phyloP scores from a whole-genome alignment of 2,329 filamentous ascomycete genomes.

The Penicillium sp. region DNA sequence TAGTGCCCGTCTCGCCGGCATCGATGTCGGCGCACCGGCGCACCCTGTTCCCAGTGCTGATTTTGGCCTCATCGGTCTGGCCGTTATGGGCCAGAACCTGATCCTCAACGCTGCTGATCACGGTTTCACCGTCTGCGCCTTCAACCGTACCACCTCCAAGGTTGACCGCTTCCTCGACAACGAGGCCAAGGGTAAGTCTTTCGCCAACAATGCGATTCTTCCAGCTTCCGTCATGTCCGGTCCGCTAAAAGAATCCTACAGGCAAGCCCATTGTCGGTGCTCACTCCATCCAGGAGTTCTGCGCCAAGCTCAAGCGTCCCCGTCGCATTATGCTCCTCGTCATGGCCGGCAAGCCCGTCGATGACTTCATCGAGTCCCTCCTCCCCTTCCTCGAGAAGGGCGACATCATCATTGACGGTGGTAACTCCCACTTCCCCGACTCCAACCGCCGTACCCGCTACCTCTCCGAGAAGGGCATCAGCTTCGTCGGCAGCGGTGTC shows the following conservation, averaged over 20 bases:
- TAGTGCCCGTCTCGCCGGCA: constrained; percentile 73
- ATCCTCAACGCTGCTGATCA: constrained; percentile 88
- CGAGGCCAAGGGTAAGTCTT: constrained; percentile 70
- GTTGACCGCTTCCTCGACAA: constrained; percentile 91
- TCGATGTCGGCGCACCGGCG: constrained; percentile 66
- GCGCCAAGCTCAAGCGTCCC: constrained; percentile 93
- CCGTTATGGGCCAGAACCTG: constrained; percentile 87
- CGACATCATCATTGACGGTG: constrained; percentile 99
- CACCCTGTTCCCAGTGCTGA: constrained; percentile 64
- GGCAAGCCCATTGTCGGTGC: constrained; percentile 94
- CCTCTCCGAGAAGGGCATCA: constrained; percentile 80
- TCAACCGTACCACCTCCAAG: constrained; percentile 98
- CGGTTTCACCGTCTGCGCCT: constrained; percentile 95
- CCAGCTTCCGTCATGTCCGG: neutral
- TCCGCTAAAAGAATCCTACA: constrained; percentile 37
- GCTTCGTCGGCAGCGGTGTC: constrained; percentile 95
- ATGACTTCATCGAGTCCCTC: constrained; percentile 97
- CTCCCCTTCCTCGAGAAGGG: constrained; percentile 77
- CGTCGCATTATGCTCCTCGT: constrained; percentile 98
- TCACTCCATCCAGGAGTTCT: constrained; percentile 90
- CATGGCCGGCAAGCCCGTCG: constrained; percentile 95
- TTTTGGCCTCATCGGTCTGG: constrained; percentile 89
- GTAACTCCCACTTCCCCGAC: constrained; percentile 99
- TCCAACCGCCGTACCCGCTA: constrained; percentile 96
- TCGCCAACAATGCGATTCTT: neutral